phyloP scores from a whole-genome alignment of 805 yeast genomes.

The Citeromyces matritensis region DNA sequence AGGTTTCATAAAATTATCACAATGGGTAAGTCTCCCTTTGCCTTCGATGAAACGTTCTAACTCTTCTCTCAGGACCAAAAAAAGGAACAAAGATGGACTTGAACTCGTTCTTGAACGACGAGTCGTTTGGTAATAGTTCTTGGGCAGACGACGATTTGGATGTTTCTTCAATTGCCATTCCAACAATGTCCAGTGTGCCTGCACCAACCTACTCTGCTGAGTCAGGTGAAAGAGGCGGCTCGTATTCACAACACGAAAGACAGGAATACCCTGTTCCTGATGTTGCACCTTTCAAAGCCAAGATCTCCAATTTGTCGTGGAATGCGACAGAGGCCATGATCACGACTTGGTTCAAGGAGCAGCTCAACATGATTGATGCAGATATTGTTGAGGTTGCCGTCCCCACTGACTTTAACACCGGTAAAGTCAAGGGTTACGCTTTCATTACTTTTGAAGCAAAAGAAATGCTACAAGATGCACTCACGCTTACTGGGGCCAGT shows the following conservation, averaged over 20 bases:
- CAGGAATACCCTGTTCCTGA: constrained; percentile 80
- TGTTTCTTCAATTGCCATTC: constrained; percentile 42
- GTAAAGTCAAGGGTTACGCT: constrained; percentile 47
- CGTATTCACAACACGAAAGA: constrained; percentile 27
- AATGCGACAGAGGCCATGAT: constrained; percentile 56
- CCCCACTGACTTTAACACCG: constrained; percentile 50
- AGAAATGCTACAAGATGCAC: constrained; percentile 32
- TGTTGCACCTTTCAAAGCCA: constrained; percentile 84
- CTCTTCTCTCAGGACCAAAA: constrained; percentile 2
- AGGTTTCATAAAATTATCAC: constrained; percentile 1
- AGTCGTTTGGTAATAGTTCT: constrained; percentile 53
- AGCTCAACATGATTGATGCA: constrained; percentile 25
- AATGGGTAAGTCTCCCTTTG: constrained; percentile 1
- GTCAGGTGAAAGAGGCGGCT: not conserved
- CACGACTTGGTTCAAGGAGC: constrained; percentile 43
- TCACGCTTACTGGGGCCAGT: constrained; percentile 25
- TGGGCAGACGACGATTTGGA: constrained; percentile 85
- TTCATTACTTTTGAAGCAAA: constrained; percentile 33
- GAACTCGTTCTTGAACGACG: constrained; percentile 72
- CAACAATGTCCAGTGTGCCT: constrained; percentile 5
- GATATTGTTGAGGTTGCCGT: constrained; percentile 51
- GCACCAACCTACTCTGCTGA: not conserved
- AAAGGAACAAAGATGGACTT: constrained; percentile 67
- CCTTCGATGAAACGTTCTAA: not conserved
- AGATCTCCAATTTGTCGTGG: constrained; percentile 76